Evolutionary conservation across 352 stramenopile species (phyloP).

Genomic region (Phytophthora fragariae): DNA sequence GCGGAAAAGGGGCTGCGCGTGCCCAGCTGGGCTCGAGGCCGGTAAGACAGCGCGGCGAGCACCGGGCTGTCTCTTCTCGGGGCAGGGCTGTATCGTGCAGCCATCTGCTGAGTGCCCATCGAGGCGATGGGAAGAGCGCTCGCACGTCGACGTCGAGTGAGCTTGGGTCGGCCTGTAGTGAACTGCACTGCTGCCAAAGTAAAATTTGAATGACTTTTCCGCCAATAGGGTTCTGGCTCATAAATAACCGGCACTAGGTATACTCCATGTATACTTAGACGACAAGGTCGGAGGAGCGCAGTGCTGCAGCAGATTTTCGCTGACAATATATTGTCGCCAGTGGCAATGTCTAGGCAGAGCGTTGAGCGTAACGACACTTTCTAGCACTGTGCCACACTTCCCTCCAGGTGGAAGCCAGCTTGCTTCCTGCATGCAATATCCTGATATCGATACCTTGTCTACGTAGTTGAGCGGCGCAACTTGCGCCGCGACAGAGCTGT

Average conservation of each 20-base stretch:
- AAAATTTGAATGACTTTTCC: constrained; percentile 13
- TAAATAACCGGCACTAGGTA: neutral
- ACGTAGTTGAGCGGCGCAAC: too few relatives aligned
- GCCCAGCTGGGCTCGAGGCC: neutral
- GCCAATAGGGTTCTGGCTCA: constrained; percentile 2
- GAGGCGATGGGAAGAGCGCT: neutral
- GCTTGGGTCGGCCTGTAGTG: neutral
- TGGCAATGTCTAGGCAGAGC: neutral
- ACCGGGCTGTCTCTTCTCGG: too few relatives aligned
- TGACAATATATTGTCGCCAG: neutral
- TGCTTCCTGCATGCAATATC: neutral
- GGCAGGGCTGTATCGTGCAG: neutral
- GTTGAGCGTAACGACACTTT: neutral
- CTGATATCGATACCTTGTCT: neutral
- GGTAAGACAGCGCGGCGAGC: neutral
- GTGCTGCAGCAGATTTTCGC: neutral
- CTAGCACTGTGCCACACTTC: neutral
- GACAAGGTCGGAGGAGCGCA: neutral
- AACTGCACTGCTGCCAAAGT: too few relatives aligned
- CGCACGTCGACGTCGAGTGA: neutral
- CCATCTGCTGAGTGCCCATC: neutral
- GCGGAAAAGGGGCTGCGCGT: neutral
- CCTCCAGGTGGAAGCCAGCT: neutral
- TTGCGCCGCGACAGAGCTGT: neutral
- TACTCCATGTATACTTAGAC: constrained; percentile 2